These are phyloP conservation scores for Bolboschoenus planiculmis DNA, from an alignment of 176 grass and related monocot genomes.

Conservation along the genomic window DNA sequence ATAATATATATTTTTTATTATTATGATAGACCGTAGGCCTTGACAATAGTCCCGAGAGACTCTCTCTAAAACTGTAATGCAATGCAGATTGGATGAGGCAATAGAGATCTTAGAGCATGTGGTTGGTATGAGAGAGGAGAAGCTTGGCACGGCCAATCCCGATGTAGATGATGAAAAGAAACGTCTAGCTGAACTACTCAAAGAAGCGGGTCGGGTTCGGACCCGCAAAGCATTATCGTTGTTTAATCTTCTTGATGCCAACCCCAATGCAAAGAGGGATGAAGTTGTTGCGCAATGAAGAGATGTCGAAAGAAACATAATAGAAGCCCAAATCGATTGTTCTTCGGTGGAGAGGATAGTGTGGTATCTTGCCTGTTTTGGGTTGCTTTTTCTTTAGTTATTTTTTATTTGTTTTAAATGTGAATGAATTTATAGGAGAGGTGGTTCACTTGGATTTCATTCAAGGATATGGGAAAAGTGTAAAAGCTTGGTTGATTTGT, in stretches of 20 bases:
- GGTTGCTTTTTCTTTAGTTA: conserved; percentile 14
- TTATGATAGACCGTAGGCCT: background rate
- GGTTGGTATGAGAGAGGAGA: conserved; percentile 89
- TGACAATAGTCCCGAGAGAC: background rate
- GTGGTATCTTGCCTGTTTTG: background rate
- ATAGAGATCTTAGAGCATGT: conserved; percentile 92
- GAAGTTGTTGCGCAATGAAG: conserved; percentile 32
- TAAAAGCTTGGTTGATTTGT: conserved; percentile 20
- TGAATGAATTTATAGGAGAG: conserved; percentile 23
- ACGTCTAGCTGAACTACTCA: conserved; percentile 69
- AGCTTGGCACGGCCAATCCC: conserved; percentile 85
- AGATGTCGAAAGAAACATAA: background rate
- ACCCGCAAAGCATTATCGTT: conserved; percentile 74
- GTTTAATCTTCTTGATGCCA: conserved; percentile 73
- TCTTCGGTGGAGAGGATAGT: background rate
- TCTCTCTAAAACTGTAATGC: conserved; percentile 19
- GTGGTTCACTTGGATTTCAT: conserved; percentile 19
- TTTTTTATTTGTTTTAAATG: conserved; percentile 16
- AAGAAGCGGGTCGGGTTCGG: conserved; percentile 84
- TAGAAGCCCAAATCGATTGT: conserved; percentile 2
- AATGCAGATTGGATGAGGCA: conserved; percentile 75
- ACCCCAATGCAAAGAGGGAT: conserved; percentile 46
- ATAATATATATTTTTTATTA: background rate
- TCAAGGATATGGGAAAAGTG: conserved; percentile 19
- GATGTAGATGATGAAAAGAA: conserved; percentile 90